These are phyloP conservation scores for Tricholomella constricta DNA, from an alignment of 768 basidiomycete species.

Conservation along the genomic window DNA sequence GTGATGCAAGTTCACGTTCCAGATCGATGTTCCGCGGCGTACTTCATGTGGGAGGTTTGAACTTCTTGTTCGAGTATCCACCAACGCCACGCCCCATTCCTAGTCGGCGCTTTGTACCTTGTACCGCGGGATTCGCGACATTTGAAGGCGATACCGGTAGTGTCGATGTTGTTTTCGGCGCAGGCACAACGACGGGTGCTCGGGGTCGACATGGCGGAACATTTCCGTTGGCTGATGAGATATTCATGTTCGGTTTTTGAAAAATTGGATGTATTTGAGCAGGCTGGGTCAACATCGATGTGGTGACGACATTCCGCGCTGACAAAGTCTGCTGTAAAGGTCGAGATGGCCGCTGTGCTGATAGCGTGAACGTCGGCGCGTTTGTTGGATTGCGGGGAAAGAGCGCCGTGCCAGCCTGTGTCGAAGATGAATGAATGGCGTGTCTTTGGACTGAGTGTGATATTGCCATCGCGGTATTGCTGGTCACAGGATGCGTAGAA, in stretches of 20 bases:
- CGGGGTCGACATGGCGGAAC: background rate
- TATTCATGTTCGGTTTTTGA: background rate
- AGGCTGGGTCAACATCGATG: background rate
- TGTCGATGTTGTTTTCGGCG: constrained; percentile 8
- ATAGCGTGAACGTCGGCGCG: background rate
- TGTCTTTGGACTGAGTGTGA: background rate
- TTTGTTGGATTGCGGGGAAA: background rate
- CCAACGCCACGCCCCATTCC: constrained; percentile 58
- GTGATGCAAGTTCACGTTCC: background rate
- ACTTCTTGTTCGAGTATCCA: constrained; percentile 71
- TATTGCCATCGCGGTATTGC: background rate
- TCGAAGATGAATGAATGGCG: background rate
- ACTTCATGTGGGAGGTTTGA: constrained; percentile 52
- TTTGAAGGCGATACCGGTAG: background rate
- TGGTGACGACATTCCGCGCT: background rate
- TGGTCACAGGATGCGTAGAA: background rate
- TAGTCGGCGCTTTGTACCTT: constrained; percentile 54
- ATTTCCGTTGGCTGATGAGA: background rate
- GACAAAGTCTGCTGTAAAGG: background rate
- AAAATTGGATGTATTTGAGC: constrained; percentile 10
- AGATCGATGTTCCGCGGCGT: too few relatives aligned
- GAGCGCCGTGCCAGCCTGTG: background rate
- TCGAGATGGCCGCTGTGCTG: background rate
- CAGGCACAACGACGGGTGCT: constrained; percentile 9
- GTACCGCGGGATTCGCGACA: background rate